Evolutionary conservation across 1,284 basidiomycete genomes (phyloP).

Genomic region (Fomitiporia mediterranea): DNA sequence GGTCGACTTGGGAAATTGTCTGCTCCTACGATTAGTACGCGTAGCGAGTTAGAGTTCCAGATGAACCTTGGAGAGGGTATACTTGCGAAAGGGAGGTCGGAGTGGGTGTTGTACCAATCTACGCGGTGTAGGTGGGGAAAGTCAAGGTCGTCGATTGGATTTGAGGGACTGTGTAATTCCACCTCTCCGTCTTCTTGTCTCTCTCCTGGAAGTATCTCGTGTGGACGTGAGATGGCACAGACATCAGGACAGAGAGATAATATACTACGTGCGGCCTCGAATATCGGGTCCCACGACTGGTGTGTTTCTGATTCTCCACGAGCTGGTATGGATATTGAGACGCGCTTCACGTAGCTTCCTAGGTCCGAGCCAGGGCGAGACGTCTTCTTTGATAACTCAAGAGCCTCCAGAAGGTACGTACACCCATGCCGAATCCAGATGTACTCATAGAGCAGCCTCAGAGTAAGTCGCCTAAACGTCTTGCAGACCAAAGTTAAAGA

Average conservation of each 20-base stretch:
- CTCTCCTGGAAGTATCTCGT: background rate
- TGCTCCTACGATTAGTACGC: slow-evolving; percentile 1
- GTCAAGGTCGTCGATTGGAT: background rate
- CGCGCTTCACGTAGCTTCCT: slow-evolving; percentile 1
- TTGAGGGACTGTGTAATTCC: no score
- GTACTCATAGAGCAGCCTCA: slow-evolving; percentile 10
- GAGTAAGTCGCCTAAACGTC: background rate
- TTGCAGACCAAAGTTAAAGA: slow-evolving; percentile 5
- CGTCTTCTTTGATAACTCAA: background rate
- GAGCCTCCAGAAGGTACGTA: background rate
- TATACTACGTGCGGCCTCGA: background rate
- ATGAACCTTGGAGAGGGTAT: slow-evolving; percentile 4
- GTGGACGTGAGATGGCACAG: background rate
- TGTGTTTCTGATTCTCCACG: background rate
- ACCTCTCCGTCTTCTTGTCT: background rate
- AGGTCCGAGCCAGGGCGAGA: background rate
- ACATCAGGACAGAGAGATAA: slow-evolving; percentile 8
- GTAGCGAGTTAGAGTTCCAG: slow-evolving; percentile 7
- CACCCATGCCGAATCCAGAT: slow-evolving; percentile 15
- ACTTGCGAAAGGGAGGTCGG: background rate
- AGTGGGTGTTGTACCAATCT: slow-evolving; percentile 3
- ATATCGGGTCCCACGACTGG: background rate
- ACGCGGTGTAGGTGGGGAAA: slow-evolving; percentile 5
- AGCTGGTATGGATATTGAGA: slow-evolving; percentile 3
- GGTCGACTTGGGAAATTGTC: background rate